phyloP scores from a whole-genome alignment of 169 alveolate genomes.

The Plasmodium cynomolgi region DNA sequence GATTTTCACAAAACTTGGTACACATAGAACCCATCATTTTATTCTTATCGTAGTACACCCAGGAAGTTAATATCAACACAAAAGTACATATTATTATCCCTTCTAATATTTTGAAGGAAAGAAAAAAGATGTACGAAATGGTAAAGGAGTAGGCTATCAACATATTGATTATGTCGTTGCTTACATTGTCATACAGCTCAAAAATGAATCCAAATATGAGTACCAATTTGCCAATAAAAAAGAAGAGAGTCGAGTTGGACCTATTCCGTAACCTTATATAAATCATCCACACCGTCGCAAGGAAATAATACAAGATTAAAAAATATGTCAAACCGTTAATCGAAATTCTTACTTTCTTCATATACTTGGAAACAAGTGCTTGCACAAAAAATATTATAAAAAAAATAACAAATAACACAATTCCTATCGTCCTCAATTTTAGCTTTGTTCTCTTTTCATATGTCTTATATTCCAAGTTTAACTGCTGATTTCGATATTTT shows the following conservation, averaged over 20 bases:
- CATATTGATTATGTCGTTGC: constrained; percentile 28
- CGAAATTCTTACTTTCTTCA: background rate
- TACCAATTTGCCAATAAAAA: constrained; percentile 16
- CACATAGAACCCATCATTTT: constrained; percentile 33
- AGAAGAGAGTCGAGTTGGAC: constrained; percentile 33
- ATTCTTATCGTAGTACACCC: constrained; percentile 68
- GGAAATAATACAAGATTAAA: background rate
- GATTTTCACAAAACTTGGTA: constrained; percentile 70
- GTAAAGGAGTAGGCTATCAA: constrained; percentile 48
- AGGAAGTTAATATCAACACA: background rate
- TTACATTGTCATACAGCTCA: constrained; percentile 59
- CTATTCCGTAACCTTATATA: constrained; percentile 5
- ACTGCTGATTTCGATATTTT: constrained; percentile 69
- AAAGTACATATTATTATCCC: constrained; percentile 12
- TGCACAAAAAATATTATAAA: constrained; percentile 17
- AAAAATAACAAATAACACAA: constrained; percentile 24
- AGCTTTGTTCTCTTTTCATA: constrained; percentile 62
- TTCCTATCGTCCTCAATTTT: constrained; percentile 41
- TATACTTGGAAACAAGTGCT: background rate
- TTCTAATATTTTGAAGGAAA: constrained; percentile 59
- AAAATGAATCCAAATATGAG: constrained; percentile 22
- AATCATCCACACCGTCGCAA: constrained; percentile 7
- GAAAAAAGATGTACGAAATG: constrained; percentile 53
- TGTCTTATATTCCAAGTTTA: constrained; percentile 74
- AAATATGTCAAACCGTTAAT: background rate